Percentiles rank a stretch among this genome's conserved stretches.
Evolutionary conservation across 306 rosid species (phyloP).

Genomic region (Benincasa hispida): DNA sequence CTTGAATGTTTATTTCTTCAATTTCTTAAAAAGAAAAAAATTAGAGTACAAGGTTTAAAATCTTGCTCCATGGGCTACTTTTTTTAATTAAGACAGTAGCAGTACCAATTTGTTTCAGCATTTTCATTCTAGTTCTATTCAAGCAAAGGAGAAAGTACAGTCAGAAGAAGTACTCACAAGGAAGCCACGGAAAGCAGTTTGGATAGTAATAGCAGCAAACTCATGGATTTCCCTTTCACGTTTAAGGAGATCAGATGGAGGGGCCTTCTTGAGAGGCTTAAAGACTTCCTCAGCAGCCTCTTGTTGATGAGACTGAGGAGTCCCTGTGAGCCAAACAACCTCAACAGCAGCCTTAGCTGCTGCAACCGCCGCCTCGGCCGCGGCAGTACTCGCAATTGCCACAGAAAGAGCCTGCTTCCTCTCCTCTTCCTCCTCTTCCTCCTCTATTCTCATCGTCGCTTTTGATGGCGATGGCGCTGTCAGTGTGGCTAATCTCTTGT

Average conservation of each 20-base stretch:
- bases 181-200: constrained; percentile 69
- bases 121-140: background rate
- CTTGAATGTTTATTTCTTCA: background rate
- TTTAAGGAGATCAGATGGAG: constrained; percentile 10
- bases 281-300: constrained; percentile 9
- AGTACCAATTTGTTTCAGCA: background rate
- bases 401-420: constrained; percentile 40
- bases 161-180: constrained; percentile 49
- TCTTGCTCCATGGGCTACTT: background rate
- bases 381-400: constrained; percentile 50
- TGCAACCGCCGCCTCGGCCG: constrained; percentile 40
- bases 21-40: background rate
- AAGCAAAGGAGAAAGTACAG: constrained; percentile 1
- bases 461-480: constrained; percentile 30
- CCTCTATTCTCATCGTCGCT: constrained; percentile 14
- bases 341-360: constrained; percentile 46
- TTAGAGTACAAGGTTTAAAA: background rate
- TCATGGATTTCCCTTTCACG: constrained; percentile 25
- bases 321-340: constrained; percentile 34
- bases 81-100: background rate
- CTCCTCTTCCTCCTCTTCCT: constrained; percentile 41
- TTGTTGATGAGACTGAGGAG: constrained; percentile 19
- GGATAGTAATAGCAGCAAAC: constrained; percentile 57
- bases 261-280: constrained; percentile 17
- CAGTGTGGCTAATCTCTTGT: constrained; percentile 41